These are phyloP conservation scores for Nepenthes alata DNA, from an alignment of 179 eudicot species.

Conservation along the genomic window DNA sequence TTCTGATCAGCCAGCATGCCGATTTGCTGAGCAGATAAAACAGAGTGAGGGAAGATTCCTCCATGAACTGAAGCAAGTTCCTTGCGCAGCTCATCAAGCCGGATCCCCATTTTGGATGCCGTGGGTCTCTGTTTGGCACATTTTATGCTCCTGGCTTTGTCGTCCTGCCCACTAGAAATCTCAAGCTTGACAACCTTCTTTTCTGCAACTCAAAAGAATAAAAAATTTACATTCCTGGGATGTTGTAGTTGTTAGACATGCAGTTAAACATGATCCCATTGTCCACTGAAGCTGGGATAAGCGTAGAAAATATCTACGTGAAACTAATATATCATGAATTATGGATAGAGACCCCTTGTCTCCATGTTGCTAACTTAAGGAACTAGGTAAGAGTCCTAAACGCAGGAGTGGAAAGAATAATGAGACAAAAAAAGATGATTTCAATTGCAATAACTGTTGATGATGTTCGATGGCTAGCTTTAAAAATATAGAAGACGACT, in stretches of 20 bases:
- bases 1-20: constrained; percentile 38
- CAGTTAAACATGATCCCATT: neutral
- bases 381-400: too few species aligned
- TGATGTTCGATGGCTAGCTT: too few species aligned
- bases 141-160: constrained; percentile 27
- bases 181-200: constrained; percentile 62
- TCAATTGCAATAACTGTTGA: too few species aligned
- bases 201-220: constrained; percentile 26
- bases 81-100: constrained; percentile 75
- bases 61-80: constrained; percentile 67
- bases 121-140: constrained; percentile 41
- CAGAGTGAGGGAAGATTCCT: constrained; percentile 90
- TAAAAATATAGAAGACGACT: too few species aligned
- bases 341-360: too few species aligned
- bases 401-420: too few species aligned
- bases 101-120: constrained; percentile 47
- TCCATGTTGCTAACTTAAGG: too few species aligned
- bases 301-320: too few species aligned
- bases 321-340: too few species aligned
- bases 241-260: neutral
- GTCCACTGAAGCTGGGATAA: neutral
- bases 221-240: neutral
- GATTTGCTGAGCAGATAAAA: constrained; percentile 83
- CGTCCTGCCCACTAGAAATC: constrained; percentile 30
- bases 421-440: too few species aligned